Conservation (phyloP, 768 basidiomycete species). For the Hygrocybe coccinea region DNA sequence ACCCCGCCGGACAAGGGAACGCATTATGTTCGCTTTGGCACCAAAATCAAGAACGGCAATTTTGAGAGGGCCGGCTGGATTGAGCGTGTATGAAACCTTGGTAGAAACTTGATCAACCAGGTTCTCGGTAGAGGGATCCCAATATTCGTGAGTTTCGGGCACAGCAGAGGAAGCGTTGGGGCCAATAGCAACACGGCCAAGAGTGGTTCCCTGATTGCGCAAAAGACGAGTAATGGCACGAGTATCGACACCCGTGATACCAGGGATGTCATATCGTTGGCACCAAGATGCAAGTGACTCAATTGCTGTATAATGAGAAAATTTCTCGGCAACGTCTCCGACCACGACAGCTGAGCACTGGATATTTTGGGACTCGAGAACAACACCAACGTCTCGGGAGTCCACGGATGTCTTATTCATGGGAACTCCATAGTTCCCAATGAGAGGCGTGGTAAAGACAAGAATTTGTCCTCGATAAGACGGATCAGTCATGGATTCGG, state of each 20-base stretch:
- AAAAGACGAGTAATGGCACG: conserved; percentile 91
- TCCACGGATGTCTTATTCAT: conserved; percentile 68
- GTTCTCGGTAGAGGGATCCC: conserved; percentile 90
- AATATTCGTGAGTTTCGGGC: conserved; percentile 71
- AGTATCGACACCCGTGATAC: conserved; percentile 95
- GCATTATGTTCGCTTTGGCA: conserved; percentile 94
- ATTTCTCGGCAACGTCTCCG: conserved; percentile 90
- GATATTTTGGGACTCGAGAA: conserved; percentile 83
- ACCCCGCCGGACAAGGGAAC: conserved; percentile 84
- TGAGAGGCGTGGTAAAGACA: conserved; percentile 96
- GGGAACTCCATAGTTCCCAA: conserved; percentile 98
- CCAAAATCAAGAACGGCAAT: conserved; percentile 98
- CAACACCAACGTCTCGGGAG: conserved; percentile 73
- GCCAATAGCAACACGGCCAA: conserved; percentile 86
- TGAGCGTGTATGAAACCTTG: conserved; percentile 75
- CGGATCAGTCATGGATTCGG: conserved; percentile 99
- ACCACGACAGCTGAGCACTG: conserved; percentile 93
- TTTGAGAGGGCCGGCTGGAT: conserved; percentile 80
- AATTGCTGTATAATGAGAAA: conserved; percentile 90
- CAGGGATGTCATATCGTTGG: conserved; percentile 81
- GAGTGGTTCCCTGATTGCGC: conserved; percentile 95
- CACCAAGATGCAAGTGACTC: conserved; percentile 95
- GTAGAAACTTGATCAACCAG: conserved; percentile 93
- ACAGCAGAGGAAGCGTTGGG: conserved; percentile 54
- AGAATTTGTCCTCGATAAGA: conserved; percentile 97